A percentile compares a stretch with the other conserved stretches of the same genome.
phyloP scores from a whole-genome alignment of 305 asterid genomes.

The Fraxinus greggii region DNA sequence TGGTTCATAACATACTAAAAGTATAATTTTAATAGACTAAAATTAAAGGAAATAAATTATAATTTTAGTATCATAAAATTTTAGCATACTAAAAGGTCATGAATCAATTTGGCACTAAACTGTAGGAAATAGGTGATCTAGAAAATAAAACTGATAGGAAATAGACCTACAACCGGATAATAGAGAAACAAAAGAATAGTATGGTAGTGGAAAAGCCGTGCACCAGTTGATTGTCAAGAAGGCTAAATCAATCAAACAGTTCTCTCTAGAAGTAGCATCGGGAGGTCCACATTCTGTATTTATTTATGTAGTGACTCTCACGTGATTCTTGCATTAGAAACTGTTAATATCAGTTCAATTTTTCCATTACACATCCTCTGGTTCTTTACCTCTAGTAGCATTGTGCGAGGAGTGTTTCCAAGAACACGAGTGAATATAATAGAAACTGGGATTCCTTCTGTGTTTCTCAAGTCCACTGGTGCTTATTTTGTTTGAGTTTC shows the following conservation, averaged over 20 bases:
- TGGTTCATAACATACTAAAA: not conserved
- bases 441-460: not conserved
- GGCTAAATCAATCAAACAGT: not conserved
- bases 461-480: not conserved
- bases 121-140: not conserved
- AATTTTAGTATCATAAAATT: no score
- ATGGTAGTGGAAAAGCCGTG: not conserved
- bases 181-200: not conserved
- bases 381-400: not conserved
- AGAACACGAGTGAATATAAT: not conserved
- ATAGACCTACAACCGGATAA: not conserved
- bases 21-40: not conserved
- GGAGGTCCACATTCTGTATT: not conserved
- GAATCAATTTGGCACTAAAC: not conserved
- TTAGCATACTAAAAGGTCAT: no score
- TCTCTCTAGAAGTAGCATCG: not conserved
- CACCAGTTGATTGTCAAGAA: not conserved
- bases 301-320: not conserved
- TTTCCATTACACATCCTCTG: not conserved
- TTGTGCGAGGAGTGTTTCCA: not conserved
- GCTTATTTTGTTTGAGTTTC: not conserved
- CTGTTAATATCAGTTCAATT: not conserved
- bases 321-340: not conserved
- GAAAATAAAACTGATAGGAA: not conserved
- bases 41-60: no score